Evolutionary conservation across 208 protist species (phyloP).

Genomic region (Wallacemonas collosoma): DNA sequence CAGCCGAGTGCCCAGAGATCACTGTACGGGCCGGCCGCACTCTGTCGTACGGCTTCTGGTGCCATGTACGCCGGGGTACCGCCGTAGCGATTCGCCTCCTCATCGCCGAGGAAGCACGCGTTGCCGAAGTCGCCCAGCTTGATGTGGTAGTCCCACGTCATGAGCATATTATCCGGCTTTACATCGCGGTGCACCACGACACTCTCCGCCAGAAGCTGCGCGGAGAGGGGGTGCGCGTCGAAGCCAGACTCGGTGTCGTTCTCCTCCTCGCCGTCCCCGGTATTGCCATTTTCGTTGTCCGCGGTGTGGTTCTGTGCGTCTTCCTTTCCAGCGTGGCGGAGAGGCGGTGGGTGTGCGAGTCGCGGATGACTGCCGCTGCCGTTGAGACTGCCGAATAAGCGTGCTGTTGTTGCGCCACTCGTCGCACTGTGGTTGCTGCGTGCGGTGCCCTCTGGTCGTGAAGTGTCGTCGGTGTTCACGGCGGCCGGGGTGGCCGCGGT

Average conservation of each 20-base stretch:
- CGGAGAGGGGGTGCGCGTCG: constrained; percentile 15
- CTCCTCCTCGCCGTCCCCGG: not conserved
- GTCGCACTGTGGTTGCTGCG: too few relatives aligned
- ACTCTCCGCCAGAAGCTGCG: constrained; percentile 32
- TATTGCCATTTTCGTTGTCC: not conserved
- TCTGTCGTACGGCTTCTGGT: constrained; percentile 85
- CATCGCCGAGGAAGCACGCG: constrained; percentile 74
- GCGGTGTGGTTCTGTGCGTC: not conserved
- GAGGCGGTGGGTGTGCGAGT: too few relatives aligned
- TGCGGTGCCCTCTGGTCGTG: too few relatives aligned
- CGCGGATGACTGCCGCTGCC: too few relatives aligned
- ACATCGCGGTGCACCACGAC: constrained; percentile 83
- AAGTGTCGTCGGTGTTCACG: too few relatives aligned
- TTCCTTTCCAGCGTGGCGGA: too few relatives aligned
- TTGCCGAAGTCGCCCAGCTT: constrained; percentile 80
- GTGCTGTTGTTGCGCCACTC: too few relatives aligned
- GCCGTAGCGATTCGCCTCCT: constrained; percentile 64
- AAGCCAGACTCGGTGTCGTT: not conserved
- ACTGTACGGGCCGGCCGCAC: constrained; percentile 74
- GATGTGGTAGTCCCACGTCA: constrained; percentile 67
- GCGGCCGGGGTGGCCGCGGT: too few relatives aligned
- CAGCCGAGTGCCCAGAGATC: constrained; percentile 99
- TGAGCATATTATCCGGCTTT: constrained; percentile 87
- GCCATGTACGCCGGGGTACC: constrained; percentile 79
- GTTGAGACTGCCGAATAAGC: too few relatives aligned